Conservation (phyloP, 169 alveolate genomes). For the Fabrea salina region DNA sequence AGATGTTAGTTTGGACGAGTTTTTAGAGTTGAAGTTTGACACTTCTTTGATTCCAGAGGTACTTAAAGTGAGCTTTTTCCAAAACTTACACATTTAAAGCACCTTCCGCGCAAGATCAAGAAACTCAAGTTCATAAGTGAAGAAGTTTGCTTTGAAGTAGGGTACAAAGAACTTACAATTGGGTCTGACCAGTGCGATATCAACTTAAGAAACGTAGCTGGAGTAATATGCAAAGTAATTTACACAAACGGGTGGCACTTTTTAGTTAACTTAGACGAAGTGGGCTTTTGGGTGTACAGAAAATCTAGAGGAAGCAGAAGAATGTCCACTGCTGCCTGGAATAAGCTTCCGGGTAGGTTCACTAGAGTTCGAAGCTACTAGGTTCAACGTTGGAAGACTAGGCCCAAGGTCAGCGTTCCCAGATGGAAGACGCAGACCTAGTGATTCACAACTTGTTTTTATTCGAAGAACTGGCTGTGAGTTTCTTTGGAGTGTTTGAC, state of each 20-base stretch:
- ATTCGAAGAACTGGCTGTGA: slow-evolving; percentile 35
- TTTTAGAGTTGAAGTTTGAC: background rate
- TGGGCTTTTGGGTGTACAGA: slow-evolving; percentile 23
- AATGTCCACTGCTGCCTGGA: slow-evolving; percentile 46
- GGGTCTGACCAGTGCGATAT: background rate
- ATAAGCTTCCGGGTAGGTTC: slow-evolving; percentile 49
- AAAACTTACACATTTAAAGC: no score
- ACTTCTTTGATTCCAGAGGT: background rate
- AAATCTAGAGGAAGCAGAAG: slow-evolving; percentile 37
- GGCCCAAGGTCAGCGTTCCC: slow-evolving; percentile 48
- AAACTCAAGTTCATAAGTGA: no score
- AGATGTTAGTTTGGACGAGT: background rate
- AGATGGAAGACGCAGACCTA: slow-evolving; percentile 60
- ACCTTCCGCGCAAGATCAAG: no score
- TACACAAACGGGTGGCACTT: background rate
- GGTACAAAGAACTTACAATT: background rate
- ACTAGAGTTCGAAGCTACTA: slow-evolving; percentile 50
- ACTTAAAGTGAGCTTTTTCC: background rate
- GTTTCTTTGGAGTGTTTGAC: slow-evolving; percentile 66
- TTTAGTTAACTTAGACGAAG: background rate
- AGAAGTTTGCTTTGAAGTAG: no score
- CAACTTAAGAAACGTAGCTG: background rate
- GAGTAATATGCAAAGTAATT: background rate
- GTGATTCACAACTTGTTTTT: slow-evolving; percentile 42
- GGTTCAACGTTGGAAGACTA: slow-evolving; percentile 56